Base-by-base conservation (phyloP, 2,329 filamentous ascomycete genomes). In the Stagonosporopsis cucurbitacearum region DNA sequence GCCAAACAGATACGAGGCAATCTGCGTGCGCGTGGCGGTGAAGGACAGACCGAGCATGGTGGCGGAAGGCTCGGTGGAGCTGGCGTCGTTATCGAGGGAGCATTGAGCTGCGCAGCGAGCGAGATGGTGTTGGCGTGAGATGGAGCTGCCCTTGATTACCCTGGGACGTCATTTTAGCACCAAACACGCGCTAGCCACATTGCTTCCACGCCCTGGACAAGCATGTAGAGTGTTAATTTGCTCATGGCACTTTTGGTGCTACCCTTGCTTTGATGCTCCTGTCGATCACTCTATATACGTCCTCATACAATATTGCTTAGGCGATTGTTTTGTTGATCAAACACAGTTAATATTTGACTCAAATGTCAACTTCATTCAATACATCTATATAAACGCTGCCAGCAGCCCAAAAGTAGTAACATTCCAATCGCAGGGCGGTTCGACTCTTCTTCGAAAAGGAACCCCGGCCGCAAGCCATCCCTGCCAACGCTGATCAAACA, bases 1-100 rank as follows among this genome's bases (percentile, higher is more conserved):
- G 71, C 88, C 88, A 62, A 92, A 82, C 32, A 96, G 86, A 75
- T 96, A 96, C 26, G 90, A 89, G 54, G 84, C 74, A 26, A 83
- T 80, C 69, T 88, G 86, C 2, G 79, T 71, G 60, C 78, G 78
- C 19, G 80, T 81, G n/a, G 84, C 85, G 23, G 84, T 86, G 67
- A 88, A 84, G 49, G 65, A 60, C 46, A 76, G 69, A 58, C 71
- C 70, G 62, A 76, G 68, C 73, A 75, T 75, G 47, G 40, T 67
- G 47, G 55, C 32, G 51, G 44, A 23, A 32, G 40, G 67, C 66
- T 68, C 69, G 59, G 57, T 40, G 42, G 65, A 66, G 68, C 68
- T 62, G 40, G 25, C 8, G 26, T 13, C 11, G 22, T 58, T 54
- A 59, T 44, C 36, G 43, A 45, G 44, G 44, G 46, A 45, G 47